A percentile compares a stretch with the other conserved stretches of the same genome.
These are phyloP conservation scores for Musa acuminata DNA, from an alignment of 176 grass and related monocot genomes.

Conservation along the genomic window DNA sequence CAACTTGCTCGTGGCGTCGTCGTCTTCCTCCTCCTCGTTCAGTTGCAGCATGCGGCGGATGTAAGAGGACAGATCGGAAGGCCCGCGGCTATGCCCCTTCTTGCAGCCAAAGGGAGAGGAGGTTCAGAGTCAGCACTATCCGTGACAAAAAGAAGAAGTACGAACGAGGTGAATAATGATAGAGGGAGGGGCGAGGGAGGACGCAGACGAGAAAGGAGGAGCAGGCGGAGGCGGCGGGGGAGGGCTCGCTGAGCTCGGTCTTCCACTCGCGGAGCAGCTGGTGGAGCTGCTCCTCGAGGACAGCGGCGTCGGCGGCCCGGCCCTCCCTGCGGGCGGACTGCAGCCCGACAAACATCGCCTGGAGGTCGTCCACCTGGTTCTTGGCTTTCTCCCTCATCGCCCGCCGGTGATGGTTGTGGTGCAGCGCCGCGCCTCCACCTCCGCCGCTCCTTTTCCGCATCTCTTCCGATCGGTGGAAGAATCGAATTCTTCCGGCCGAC, in stretches of 20 bases:
- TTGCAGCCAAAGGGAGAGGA: not conserved
- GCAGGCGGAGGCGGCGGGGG: conserved; percentile 3
- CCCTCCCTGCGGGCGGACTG: conserved; percentile 18
- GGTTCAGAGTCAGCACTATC: not conserved
- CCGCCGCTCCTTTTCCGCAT: conserved; percentile 9
- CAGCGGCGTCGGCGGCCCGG: not conserved
- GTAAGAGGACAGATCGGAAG: conserved; percentile 19
- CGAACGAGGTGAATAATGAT: not conserved
- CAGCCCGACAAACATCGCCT: conserved; percentile 5
- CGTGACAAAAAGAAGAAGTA: not conserved
- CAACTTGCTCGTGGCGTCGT: conserved; percentile 21
- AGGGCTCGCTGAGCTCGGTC: conserved; percentile 18
- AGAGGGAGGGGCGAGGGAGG: not conserved
- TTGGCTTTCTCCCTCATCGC: conserved; percentile 17
- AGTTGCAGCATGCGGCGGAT: conserved; percentile 24
- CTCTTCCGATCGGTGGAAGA: not conserved
- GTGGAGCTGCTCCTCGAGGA: conserved; percentile 22
- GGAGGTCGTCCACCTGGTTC: conserved; percentile 20
- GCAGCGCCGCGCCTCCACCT: not conserved
- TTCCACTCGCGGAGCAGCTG: conserved; percentile 23
- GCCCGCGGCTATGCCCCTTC: conserved; percentile 15
- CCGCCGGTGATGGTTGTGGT: not conserved
- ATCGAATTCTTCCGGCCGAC: not conserved
- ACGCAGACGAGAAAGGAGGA: conserved; percentile 5
- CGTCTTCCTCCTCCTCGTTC: conserved; percentile 18